These are phyloP conservation scores for Orbilia blumenaviensis DNA, from an alignment of 2,329 filamentous ascomycete genomes.

Conservation along the genomic window DNA sequence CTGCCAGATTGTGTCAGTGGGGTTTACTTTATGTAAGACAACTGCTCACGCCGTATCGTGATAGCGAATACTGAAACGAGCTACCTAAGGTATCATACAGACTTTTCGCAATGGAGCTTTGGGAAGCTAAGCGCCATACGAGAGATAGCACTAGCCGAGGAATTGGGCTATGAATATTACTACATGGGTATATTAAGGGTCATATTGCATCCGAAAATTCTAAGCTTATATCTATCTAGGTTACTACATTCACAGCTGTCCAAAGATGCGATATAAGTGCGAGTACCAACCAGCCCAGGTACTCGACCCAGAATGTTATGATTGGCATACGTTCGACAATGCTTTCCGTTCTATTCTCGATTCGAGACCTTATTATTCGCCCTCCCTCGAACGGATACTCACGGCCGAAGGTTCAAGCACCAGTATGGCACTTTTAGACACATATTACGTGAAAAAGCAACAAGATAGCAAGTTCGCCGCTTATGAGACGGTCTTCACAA, in stretches of 20 bases:
- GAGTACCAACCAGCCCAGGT: constrained; percentile 79
- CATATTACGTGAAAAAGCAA: constrained; percentile 53
- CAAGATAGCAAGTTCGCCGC: not conserved
- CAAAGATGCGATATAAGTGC: constrained; percentile 86
- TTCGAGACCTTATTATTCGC: constrained; percentile 67
- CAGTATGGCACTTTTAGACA: constrained; percentile 53
- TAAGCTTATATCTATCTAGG: constrained; percentile 62
- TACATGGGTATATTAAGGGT: constrained; percentile 69
- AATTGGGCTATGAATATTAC: constrained; percentile 77
- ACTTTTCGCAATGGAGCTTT: constrained; percentile 73
- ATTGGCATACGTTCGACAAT: constrained; percentile 71
- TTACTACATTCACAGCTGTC: constrained; percentile 81
- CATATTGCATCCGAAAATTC: not conserved
- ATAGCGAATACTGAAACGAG: no score
- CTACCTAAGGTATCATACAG: constrained; percentile 68
- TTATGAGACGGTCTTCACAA: constrained; percentile 37
- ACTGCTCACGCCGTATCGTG: not conserved
- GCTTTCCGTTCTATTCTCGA: constrained; percentile 67
- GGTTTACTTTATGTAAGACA: constrained; percentile 76
- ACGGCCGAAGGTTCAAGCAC: constrained; percentile 59
- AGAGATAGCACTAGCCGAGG: constrained; percentile 75
- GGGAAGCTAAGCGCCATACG: constrained; percentile 79
- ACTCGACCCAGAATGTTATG: constrained; percentile 72
- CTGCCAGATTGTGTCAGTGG: constrained; percentile 79
- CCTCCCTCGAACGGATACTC: constrained; percentile 54